Conservation (phyloP, 73 alveolate genomes). For the Effrenium voratum region DNA sequence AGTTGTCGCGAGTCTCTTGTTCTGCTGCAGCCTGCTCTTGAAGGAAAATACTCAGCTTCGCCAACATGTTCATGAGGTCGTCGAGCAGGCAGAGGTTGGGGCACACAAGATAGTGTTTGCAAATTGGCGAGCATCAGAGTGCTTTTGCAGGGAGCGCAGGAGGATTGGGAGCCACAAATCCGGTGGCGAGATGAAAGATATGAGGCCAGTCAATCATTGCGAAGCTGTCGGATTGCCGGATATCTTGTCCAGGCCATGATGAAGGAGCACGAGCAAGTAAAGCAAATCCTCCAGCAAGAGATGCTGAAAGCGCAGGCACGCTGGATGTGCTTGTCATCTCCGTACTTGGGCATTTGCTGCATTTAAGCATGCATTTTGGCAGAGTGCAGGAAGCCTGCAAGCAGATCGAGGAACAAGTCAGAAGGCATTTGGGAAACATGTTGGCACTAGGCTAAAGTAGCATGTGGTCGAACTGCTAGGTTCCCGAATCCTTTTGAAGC, state of each 20-base stretch:
- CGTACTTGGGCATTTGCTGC: not conserved
- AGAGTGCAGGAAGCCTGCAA: slow-evolving; percentile 64
- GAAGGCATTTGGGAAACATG: not conserved
- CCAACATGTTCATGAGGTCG: slow-evolving; percentile 55
- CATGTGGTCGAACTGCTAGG: slow-evolving; percentile 24
- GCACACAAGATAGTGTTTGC: not conserved
- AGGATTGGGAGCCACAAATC: slow-evolving; percentile 87
- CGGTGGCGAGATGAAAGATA: slow-evolving; percentile 83
- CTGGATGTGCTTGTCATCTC: not conserved
- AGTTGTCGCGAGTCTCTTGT: not conserved
- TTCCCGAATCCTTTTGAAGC: slow-evolving; percentile 92
- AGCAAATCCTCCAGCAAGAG: slow-evolving; percentile 75
- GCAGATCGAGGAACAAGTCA: slow-evolving; percentile 82
- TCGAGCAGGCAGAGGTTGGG: slow-evolving; percentile 81
- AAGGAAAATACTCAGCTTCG: slow-evolving; percentile 72
- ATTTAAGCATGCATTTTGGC: not conserved
- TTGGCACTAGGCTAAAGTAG: too few relatives aligned
- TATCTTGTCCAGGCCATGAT: slow-evolving; percentile 61
- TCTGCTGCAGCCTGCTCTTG: too few relatives aligned
- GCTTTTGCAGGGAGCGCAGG: slow-evolving; percentile 56
- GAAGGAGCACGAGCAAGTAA: slow-evolving; percentile 87
- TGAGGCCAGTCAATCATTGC: too few relatives aligned
- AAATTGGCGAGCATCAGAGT: not conserved
- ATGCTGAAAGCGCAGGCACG: slow-evolving; percentile 74
- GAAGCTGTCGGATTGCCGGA: too few relatives aligned